Evolutionary conservation across 768 basidiomycete species (phyloP).

Genomic region (Suillus americanus): DNA sequence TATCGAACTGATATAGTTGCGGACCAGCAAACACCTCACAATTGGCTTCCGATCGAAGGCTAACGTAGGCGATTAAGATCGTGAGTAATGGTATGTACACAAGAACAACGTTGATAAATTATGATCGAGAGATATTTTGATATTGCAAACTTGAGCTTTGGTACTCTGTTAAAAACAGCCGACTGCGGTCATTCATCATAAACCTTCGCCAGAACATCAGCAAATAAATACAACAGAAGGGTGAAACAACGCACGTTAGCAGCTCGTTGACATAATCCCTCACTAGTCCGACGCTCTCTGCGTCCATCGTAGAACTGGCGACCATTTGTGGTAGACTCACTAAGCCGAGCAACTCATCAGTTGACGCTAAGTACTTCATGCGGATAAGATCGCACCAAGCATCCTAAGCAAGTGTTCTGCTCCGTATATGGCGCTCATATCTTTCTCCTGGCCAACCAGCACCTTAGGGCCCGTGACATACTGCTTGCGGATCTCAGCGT

Average conservation of each 20-base stretch:
- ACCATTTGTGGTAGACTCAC: constrained; percentile 94
- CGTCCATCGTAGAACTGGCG: constrained; percentile 84
- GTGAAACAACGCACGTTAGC: constrained; percentile 54
- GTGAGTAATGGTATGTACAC: constrained; percentile 1
- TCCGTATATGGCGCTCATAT: constrained; percentile 90
- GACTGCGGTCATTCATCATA: constrained; percentile 72
- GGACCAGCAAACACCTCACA: not conserved
- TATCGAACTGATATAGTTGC: not conserved
- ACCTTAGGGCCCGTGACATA: constrained; percentile 77
- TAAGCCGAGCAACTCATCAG: constrained; percentile 31
- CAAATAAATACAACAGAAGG: not conserved
- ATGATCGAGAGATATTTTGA: constrained; percentile 81
- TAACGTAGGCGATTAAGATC: not conserved
- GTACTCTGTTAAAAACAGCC: constrained; percentile 78
- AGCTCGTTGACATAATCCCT: constrained; percentile 90
- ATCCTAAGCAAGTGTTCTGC: constrained; percentile 92
- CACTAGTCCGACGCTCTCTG: constrained; percentile 79
- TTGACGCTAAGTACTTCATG: not conserved
- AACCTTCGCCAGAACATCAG: constrained; percentile 46
- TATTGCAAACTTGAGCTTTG: constrained; percentile 74
- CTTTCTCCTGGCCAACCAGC: constrained; percentile 65
- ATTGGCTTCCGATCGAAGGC: not conserved
- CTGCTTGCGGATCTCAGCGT: constrained; percentile 70
- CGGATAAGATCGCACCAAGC: constrained; percentile 63
- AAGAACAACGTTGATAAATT: constrained; percentile 19